Percentiles rank a stretch among this genome's conserved stretches.
These are phyloP conservation scores for Coelastrella sp. DNA, from an alignment of 139 green algal genomes.

Conservation along the genomic window DNA sequence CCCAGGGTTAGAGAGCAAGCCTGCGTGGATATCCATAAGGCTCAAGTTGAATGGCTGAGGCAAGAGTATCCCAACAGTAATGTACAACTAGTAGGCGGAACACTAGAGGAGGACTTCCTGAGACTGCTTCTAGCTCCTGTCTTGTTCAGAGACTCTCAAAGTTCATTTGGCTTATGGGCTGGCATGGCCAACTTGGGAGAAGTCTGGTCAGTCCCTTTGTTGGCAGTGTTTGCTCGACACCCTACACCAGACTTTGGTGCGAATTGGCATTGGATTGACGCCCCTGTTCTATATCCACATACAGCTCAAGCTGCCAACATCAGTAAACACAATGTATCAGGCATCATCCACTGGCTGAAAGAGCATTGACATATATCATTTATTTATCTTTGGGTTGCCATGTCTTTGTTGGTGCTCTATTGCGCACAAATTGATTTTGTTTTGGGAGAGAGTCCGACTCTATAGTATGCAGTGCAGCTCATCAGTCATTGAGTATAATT, in stretches of 20 bases:
- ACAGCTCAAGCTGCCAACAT: slow-evolving; percentile 6
- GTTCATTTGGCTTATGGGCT: slow-evolving; percentile 39
- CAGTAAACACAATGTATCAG: neutral
- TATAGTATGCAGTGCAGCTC: no score
- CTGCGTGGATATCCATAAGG: neutral
- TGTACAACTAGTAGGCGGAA: slow-evolving; percentile 12
- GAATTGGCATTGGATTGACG: slow-evolving; percentile 21
- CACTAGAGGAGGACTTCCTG: slow-evolving; percentile 8
- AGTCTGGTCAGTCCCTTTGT: slow-evolving; percentile 19
- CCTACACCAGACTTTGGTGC: neutral
- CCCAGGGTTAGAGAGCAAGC: no score
- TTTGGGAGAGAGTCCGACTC: no score
- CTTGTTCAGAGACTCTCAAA: slow-evolving; percentile 34
- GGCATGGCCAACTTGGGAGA: slow-evolving; percentile 9
- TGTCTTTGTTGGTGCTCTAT: no score
- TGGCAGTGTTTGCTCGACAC: neutral
- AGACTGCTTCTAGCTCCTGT: slow-evolving; percentile 22
- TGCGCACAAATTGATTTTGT: no score
- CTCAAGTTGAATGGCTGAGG: neutral
- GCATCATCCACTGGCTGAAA: slow-evolving; percentile 10
- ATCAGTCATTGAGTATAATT: no score
- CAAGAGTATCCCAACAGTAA: neutral
- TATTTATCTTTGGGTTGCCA: no score
- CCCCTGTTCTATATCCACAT: slow-evolving; percentile 29
- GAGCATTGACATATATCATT: no score